Base-by-base conservation (phyloP, 2,329 filamentous ascomycete genomes). In the Diaporthe caulivora region DNA sequence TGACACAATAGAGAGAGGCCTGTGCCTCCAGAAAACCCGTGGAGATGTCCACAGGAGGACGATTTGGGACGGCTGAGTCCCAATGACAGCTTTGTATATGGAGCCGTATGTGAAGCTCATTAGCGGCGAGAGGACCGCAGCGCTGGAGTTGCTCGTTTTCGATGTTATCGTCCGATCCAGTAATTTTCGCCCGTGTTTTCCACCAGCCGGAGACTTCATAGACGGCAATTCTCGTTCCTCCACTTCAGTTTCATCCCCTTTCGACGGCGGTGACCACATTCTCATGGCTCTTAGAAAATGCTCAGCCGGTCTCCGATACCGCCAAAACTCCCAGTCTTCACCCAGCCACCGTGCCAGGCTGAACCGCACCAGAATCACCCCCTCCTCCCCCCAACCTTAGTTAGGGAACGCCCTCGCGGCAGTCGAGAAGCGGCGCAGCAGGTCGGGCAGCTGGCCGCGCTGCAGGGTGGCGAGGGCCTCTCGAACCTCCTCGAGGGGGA, bases 401-500 rank as follows among this genome's bases (percentile, higher is more conserved):
- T 53, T 51, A 2, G 82, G 82, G 51, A 84, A 84, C 3, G 76
- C 73, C 9, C 78, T 76, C 1, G 82, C 82, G n/a, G 82, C 81
- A 42, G 80, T 77, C 65, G 80, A 82, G 5, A 83, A 75, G 24
- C 79, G 78, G 34, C 83, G 78, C 58, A 86, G 77, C 6, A 80
- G 73, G 0, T 80, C 78, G 0, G 85, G 85, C 49, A 87, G 78
- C 13, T 74, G 74, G 0, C 85, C 85, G 0, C 74, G 73, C 53
- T 82, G 79, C 31, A 87, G 78, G 24, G 76, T 78, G 1, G 71
- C 74, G 70, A 87, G 79, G 47, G 80, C 81, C 24, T 83, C 79
- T 31, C 84, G 82, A 9, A 86, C 82, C 42, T 83, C 64, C 4
- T 75, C 73, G 2, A 76, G 71, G 68, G 84, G 80, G 0, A 81